Base-by-base conservation (phyloP, 1,284 basidiomycete genomes). In the Cryptococcus sp. region DNA sequence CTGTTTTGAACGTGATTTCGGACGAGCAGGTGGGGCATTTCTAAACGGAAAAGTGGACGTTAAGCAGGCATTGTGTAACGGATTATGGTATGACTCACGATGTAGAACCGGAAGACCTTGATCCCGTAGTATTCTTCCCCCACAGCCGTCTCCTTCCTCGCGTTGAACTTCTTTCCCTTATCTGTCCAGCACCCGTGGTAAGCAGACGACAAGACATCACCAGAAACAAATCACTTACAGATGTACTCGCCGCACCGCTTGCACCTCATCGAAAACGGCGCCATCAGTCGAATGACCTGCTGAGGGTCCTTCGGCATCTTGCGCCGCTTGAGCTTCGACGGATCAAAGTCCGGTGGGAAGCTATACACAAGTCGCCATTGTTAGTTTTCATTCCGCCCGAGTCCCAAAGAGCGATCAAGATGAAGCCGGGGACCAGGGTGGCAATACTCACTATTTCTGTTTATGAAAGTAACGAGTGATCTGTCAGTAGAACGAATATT, bases 1-100 rank as follows among this genome's bases (percentile, higher is more conserved):
- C 96, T 0, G 95, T 98, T 77, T 98, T 98, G 85, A 99, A 99
- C 0, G 96, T 98, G 65, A 99, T 98, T 75, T 99, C 96, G 8
- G 94, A 89, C 2, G 92, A 96, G 74, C 93, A 97, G 46, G 91
- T 80, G 6, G 91, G 93, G 70, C 93, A 81, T 73, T 81, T 81
- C 73, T 77, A 54, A 0, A 9, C 13, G n/a, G 20, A 12, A 23
- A 18, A 23, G 20, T 52, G 15, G 11, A 16, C 21, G 15, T 37
- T n/a, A 39, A 37, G 9, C 45, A 24, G 43, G 36, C 18, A 18
- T 33, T 16, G 33, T 9, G 16, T 57, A 16, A 8, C 21, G 23
- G 44, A 39, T 3, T 16, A 21, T 23, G 23, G 15, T 15, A 3
- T 12, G 5, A 70, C 74, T 62, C 52, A 76, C 76, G 51, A 77